Evolutionary conservation across 176 grass and related monocot genomes (phyloP).

Genomic region (Bothriochloa decipiens): DNA sequence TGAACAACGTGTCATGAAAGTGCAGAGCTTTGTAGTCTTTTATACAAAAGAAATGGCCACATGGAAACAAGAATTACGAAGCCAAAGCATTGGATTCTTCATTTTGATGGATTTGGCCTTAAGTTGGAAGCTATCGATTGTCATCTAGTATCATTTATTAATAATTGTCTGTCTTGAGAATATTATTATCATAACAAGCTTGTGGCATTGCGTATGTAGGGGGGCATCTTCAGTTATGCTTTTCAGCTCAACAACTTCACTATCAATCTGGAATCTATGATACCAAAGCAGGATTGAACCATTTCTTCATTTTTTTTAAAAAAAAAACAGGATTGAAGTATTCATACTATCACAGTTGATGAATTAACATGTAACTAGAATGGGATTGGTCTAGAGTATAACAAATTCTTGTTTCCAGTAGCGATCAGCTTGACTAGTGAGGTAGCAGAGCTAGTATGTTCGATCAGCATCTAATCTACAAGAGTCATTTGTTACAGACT

Average conservation of each 20-base stretch:
- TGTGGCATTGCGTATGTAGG: not conserved
- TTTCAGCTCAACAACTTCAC: not conserved
- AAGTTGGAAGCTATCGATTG: slow-evolving; percentile 5
- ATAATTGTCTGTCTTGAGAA: not conserved
- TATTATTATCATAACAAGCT: slow-evolving; percentile 4
- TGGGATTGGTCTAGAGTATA: not conserved
- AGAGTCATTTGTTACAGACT: not conserved
- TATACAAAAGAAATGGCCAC: not conserved
- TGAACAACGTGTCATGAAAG: slow-evolving; percentile 16
- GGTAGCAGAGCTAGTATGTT: not conserved
- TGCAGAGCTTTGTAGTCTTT: not conserved
- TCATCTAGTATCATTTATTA: not conserved
- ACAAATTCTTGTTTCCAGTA: not conserved
- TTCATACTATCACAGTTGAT: not conserved
- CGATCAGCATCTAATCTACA: not conserved
- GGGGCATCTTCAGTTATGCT: not conserved
- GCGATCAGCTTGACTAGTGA: slow-evolving; percentile 9
- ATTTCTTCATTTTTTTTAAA: not conserved
- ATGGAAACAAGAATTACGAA: slow-evolving; percentile 10
- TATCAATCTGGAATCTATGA: not conserved
- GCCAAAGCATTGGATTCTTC: slow-evolving; percentile 8
- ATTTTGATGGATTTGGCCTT: slow-evolving; percentile 26
- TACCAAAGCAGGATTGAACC: not conserved
- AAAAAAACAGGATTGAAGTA: not conserved
- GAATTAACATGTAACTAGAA: not conserved